Conservation (phyloP, 2,329 filamentous ascomycete species). For the Fusarium coicis region DNA sequence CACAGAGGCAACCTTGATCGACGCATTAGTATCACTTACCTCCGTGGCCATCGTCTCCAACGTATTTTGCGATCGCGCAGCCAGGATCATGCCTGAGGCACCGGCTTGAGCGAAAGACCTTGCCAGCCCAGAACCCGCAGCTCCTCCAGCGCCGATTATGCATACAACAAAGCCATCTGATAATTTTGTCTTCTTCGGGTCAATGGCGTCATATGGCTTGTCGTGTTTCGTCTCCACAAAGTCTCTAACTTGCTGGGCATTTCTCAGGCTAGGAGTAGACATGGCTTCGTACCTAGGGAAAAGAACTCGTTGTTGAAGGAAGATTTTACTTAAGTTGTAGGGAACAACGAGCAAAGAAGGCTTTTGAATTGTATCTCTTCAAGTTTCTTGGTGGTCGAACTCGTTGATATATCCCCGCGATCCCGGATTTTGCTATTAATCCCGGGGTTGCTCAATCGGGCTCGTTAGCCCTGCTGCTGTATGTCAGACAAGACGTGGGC, state of each 20-base stretch:
- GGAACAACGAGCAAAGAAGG: background rate
- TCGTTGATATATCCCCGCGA: background rate
- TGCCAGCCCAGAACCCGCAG: background rate
- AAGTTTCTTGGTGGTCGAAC: too few relatives aligned
- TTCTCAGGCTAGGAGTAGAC: background rate
- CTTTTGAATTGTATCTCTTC: accelerated
- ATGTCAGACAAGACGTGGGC: background rate
- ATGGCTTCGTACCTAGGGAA: background rate
- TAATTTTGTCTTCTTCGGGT: background rate
- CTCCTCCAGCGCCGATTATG: slow-evolving; percentile 13
- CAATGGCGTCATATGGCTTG: background rate
- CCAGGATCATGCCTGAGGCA: background rate
- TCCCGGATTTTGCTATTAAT: background rate
- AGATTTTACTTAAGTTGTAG: accelerated
- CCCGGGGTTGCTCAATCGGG: background rate
- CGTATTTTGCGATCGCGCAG: background rate
- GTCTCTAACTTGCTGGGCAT: slow-evolving; percentile 1
- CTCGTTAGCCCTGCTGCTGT: background rate
- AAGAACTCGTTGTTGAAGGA: background rate
- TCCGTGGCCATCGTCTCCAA: background rate
- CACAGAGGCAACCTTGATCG: background rate
- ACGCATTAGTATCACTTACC: background rate
- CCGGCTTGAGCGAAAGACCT: slow-evolving; percentile 5
- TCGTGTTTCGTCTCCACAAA: background rate
- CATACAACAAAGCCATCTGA: background rate